Evolutionary conservation across 2,329 filamentous ascomycete species (phyloP).

Genomic region (Colletotrichum sansevieriae): DNA sequence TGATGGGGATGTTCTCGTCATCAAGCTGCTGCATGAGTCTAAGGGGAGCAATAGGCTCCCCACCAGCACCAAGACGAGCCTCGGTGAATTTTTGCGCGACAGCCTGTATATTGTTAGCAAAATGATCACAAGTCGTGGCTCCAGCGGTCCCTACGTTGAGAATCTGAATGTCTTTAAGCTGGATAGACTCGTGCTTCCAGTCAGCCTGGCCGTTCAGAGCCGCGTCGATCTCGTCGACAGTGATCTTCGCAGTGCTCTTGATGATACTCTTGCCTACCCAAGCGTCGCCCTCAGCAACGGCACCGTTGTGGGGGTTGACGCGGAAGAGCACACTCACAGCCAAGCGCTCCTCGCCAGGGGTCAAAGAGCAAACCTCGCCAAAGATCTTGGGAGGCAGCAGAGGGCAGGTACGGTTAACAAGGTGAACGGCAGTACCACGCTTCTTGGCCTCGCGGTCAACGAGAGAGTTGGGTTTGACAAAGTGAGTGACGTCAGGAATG

Average conservation of each 20-base stretch:
- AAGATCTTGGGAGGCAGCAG: conserved; percentile 90
- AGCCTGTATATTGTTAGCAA: conserved; percentile 60
- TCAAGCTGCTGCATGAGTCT: conserved; percentile 94
- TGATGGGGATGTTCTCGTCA: conserved; percentile 97
- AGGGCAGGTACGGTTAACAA: conserved; percentile 89
- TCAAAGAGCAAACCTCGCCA: conserved; percentile 87
- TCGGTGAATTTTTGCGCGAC: conserved; percentile 93
- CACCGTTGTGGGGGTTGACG: conserved; percentile 84
- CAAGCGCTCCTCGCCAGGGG: conserved; percentile 88
- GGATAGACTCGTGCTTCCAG: conserved; percentile 74
- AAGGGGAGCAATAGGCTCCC: conserved; percentile 84
- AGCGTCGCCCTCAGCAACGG: conserved; percentile 84
- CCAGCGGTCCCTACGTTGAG: conserved; percentile 70
- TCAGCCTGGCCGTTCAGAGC: conserved; percentile 76
- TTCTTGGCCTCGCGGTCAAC: conserved; percentile 98
- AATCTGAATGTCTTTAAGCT: conserved; percentile 82
- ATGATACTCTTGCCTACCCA: conserved; percentile 96
- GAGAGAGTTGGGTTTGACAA: conserved; percentile 94
- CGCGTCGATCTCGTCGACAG: conserved; percentile 87
- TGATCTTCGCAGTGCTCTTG: conserved; percentile 89
- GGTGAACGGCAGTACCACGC: conserved; percentile 93
- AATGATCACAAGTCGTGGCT: neutral
- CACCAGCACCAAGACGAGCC: conserved; percentile 83
- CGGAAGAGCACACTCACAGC: conserved; percentile 94
- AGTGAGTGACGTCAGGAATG: conserved; percentile 94